Evolutionary conservation across 495 filamentous ascomycete genomes (phyloP), one percentile per base, ranked within the genome.

Genomic region (Xylaria sp.): DNA sequence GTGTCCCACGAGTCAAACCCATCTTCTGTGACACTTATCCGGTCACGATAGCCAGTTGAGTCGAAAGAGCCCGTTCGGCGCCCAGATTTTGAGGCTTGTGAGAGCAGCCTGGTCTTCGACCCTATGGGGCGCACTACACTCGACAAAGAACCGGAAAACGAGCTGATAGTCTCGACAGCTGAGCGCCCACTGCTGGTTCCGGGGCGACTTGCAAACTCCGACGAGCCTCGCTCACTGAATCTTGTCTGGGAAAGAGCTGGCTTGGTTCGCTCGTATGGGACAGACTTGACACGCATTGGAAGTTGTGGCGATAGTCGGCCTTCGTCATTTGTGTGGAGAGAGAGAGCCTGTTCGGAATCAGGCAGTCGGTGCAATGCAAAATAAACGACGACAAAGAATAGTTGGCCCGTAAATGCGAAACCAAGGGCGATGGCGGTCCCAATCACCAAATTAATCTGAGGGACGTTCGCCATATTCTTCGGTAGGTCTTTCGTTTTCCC

Each of bases 1-100:
- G 89, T 91, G 73, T 92, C 90, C 89, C 89, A 92, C 6, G 86
- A 87, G 69, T 92, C 90, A 71, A 92, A 91, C 2, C 88, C 88
- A 71, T 90, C 88, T 40, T 87, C 83, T 0, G 67, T 74, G 8
- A 73, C 64, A 43, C 78, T 74, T 31, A 40, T 71, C 2, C 77
- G 76, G 14, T 81, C 79, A 14, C 73, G 79, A 35, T 81, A 80
- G 11, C 80, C 68, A 17, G 46, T 68, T 4, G 81, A 79, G 35
- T 84, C 82, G 6, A 82, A 65, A 15, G 83, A 86, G 14, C 75
- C 40, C 26, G 79, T 71, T 41, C 80, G 80, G 21, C 75, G 77
- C 9, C 70, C 80, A 67, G 74, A 64, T 50, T 63, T 75, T 43
- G 72, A 73, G 31, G 33, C 65, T 14, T 61, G 59, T 61, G 71